phyloP scores from a whole-genome alignment of 2,329 filamentous ascomycete species.

The Epichloe sylvatica region DNA sequence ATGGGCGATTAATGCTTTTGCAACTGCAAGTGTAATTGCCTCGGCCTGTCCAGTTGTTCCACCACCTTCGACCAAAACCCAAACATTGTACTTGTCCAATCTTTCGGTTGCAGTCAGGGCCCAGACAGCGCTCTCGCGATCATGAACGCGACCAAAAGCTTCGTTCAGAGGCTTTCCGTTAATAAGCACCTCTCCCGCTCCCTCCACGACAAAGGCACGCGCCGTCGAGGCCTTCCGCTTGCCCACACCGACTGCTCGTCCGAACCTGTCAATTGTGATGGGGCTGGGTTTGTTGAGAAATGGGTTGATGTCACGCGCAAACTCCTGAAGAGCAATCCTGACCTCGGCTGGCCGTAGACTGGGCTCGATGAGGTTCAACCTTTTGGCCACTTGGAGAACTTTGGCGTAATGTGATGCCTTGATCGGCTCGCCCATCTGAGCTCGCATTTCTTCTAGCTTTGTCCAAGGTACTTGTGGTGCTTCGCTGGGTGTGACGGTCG shows the following conservation, averaged over 20 bases:
- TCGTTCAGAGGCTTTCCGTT: conserved; percentile 79
- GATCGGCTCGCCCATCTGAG: conserved; percentile 55
- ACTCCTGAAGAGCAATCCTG: conserved; percentile 46
- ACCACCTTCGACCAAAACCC: conserved; percentile 70
- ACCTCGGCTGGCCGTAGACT: conserved; percentile 60
- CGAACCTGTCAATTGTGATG: conserved; percentile 58
- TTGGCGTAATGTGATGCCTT: conserved; percentile 65
- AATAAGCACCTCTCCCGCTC: conserved; percentile 75
- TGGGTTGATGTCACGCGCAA: conserved; percentile 62
- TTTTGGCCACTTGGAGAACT: conserved; percentile 61
- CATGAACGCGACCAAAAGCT: conserved; percentile 76
- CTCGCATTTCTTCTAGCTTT: conserved; percentile 61
- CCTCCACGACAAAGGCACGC: conserved; percentile 79
- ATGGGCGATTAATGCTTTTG: conserved; percentile 76
- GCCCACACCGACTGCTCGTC: conserved; percentile 67
- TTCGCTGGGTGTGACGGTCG: conserved; percentile 49
- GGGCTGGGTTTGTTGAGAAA: conserved; percentile 49
- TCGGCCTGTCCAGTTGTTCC: conserved; percentile 93
- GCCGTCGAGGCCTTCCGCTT: conserved; percentile 79
- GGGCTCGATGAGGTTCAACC: conserved; percentile 75
- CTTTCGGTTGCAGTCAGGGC: conserved; percentile 68
- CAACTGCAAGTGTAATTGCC: conserved; percentile 78
- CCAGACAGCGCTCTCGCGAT: conserved; percentile 90
- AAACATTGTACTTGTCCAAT: conserved; percentile 94
- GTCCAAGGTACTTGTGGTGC: conserved; percentile 69